Base-by-base conservation (phyloP, 139 green algal genomes). In the Picochlorum sp. region DNA sequence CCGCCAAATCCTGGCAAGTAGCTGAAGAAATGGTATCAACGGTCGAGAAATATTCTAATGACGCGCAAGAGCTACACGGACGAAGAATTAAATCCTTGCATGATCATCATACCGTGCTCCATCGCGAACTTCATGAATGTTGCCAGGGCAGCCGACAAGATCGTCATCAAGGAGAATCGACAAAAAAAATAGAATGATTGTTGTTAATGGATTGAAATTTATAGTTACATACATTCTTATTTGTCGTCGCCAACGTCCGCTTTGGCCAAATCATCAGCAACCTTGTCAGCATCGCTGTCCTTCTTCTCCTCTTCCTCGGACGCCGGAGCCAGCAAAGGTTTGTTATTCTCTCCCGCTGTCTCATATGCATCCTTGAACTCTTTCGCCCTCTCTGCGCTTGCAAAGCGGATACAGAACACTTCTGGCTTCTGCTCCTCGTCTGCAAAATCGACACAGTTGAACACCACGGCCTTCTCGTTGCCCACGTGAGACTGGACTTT, bases 381-480 rank as follows among this genome's bases (percentile, higher is more conserved):
- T 69, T 84, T 71, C 2, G 86, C 86, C 67, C 86, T 69, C 52
- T 68, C 30, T 8, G 82, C 52, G 13, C 65, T 79, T 9, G 89
- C 90, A 73, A 98, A 98, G 44, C 90, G 88, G 34, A 97, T 86
- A 72, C 87, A 92, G 69, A 99, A 94, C 6, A 90, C 67, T 75
- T 94, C 89, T 24, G 86, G 72, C 57, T 75, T 85, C 65, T 94
- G 86, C 65, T 89, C 77, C 57, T 89, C 94, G 16, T 97, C 92
- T 2, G 90, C 83, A 77, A 95, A 99, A 70, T 99, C 94, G 37
- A 95, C 83, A 3, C 93, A 85, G 38, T 74, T 87, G 78, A 85
- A 99, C 24, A 99, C 94, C 80, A 90, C 92, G 8, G 92, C 83
- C 82, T 99, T 99, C 72, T 98, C 92, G 57, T 78, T 97, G 55